Evolutionary conservation across 2,329 filamentous ascomycete species (phyloP), one percentile per base, ranked within the genome.

Genomic region (Neoarthrinium moseri): DNA sequence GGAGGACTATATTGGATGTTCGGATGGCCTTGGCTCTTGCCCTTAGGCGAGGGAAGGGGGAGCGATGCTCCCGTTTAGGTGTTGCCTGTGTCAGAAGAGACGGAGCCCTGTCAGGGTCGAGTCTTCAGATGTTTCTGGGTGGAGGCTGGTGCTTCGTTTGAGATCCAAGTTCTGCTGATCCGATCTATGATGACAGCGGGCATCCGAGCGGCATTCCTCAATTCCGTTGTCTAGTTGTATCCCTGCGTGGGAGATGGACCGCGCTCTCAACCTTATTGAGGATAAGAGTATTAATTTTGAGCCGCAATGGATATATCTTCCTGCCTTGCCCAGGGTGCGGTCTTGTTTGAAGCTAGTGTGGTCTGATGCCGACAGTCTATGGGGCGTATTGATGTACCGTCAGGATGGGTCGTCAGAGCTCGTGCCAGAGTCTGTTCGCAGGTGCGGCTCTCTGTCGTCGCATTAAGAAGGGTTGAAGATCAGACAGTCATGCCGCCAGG

Each of bases 101-200:
- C 54, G 61, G 59, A 50, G 52, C 44, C 51, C 59, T 64, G 55
- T 61, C 57, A 52, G 60, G 60, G 52, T 62, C 56, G 60, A 59
- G 60, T 55, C 63, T 63, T 73, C 62, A 63, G 62, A 66, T 59
- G 67, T 67, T 64, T 61, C 61, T 63, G 63, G 59, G 51, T 59
- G 58, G 62, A 61, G 60, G 62, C 63, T 63, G 62, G 60, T 61
- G 63, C 63, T 62, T 66, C 62, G 64, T 70, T 68, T 60, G 72
- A 69, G 61, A 71, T 71, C 73, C 73, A 76, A 52, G 69, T 72
- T 68, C 71, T 70, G 56, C 64, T 64, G 56, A 72, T 74, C 66
- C 67, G 71, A 70, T 77, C 72, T 75, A 74, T 73, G 56, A 68
- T 68, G 63, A 70, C 68, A 66, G 73, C 67, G 61, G 69, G 76